Evolutionary conservation across 2,329 filamentous ascomycete genomes (phyloP), one percentile per base, ranked within the genome.

Genomic region (Fragosphaeria purpurea): DNA sequence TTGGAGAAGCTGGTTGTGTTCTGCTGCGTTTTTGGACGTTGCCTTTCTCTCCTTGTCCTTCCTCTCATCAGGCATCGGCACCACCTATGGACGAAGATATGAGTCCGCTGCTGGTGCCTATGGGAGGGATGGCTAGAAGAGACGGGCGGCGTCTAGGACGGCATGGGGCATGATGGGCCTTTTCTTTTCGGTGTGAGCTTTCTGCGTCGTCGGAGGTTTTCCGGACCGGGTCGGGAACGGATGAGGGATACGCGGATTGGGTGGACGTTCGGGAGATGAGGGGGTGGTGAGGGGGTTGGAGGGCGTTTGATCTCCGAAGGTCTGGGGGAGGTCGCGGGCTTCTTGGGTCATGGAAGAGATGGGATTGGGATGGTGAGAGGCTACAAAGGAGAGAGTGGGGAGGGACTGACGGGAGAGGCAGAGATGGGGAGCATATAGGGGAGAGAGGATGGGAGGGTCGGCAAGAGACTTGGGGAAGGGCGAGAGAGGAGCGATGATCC

Each of bases 1-100:
- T 30, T 7, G 30, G 22, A 3, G 22, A 13, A 32, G 13, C 30
- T n/a, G 41, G 22, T 42, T 41, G 9, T 13, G 39, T 9, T 41
- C 4, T 47, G 12, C 35, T 46, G 2, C 22, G 22, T 2, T 22
- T 22, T 61, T 61, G 63, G 58, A 62, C 59, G 63, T 53, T 57
- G 56, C 55, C 56, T 59, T 60, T 63, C 62, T 63, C 61, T 60
- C 62, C 61, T 57, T 59, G 50, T 54, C 50, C 52, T 43, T 31
- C 32, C 30, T n/a, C 44, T 31, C 12, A 22, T 40, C 34, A 40
- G 31, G 11, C 12, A 22, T 31, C 45, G 54, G 45, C 52, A 54
- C 53, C 53, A 52, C 54, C 41, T 62, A 74, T 77, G 84, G 86
- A 88, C 76, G 85, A 93, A 81, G 87, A 93, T 87, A 91, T 72